A percentile compares a stretch with the other conserved stretches of the same genome.
Evolutionary conservation across 805 yeast genomes (phyloP).

Genomic region (Cyberlindnera meyerae): DNA sequence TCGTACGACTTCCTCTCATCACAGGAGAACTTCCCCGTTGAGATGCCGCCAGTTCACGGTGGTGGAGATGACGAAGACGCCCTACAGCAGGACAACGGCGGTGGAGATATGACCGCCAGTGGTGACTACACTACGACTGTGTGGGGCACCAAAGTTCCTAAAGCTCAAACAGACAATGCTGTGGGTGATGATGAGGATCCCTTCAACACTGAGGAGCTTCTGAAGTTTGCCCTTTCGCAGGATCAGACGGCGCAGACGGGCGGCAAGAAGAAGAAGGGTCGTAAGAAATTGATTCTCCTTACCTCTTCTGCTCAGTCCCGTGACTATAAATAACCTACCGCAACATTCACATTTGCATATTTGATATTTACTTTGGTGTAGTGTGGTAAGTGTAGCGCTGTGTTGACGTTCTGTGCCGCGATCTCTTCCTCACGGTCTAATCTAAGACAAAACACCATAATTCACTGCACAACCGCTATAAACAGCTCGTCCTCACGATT

Average conservation of each 20-base stretch:
- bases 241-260: background rate
- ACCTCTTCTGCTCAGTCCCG: conserved; percentile 11
- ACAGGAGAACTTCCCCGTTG: conserved; percentile 4
- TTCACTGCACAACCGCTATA: too few relatives aligned
- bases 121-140: conserved; percentile 46
- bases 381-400: background rate
- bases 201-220: conserved; percentile 17
- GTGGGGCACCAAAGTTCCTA: conserved; percentile 62
- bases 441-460: too few relatives aligned
- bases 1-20: conserved; percentile 29
- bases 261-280: conserved; percentile 16
- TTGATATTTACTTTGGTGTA: too few relatives aligned
- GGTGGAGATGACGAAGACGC: conserved; percentile 16
- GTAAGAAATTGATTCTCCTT: conserved; percentile 18
- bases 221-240: conserved; percentile 8
- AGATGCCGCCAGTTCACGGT: conserved; percentile 24
- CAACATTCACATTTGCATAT: too few relatives aligned
- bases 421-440: too few relatives aligned
- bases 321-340: conserved; percentile 2
- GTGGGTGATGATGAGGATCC: conserved; percentile 27
- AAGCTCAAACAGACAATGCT: conserved; percentile 25
- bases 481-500: too few relatives aligned
- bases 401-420: too few relatives aligned
- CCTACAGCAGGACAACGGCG: conserved; percentile 7
- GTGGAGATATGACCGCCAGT: background rate